phyloP scores from a whole-genome alignment of 148 eudicot genomes.

The Fagopyrum esculentum region DNA sequence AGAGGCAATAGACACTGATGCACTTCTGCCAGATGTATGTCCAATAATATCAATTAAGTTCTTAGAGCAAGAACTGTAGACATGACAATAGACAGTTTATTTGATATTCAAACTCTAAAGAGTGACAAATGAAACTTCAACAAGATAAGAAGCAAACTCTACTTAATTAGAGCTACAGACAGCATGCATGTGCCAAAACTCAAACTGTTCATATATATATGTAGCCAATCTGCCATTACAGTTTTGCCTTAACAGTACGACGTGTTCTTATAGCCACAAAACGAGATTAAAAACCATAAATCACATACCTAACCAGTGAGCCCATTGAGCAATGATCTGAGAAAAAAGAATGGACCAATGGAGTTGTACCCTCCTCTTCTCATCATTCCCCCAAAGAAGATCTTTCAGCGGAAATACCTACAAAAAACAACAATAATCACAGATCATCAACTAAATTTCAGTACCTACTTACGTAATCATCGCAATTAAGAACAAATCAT shows the following conservation, averaged over 20 bases:
- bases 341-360: constrained; percentile 89
- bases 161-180: not conserved
- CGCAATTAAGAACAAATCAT: not conserved
- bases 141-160: no score
- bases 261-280: not conserved
- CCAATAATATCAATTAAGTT: no score
- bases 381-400: constrained; percentile 58
- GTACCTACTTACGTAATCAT: not conserved
- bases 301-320: constrained; percentile 76
- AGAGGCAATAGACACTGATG: not conserved
- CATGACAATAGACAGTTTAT: not conserved
- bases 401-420: constrained; percentile 45
- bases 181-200: not conserved
- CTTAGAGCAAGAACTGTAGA: no score
- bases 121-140: no score
- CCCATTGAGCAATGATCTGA: constrained; percentile 83
- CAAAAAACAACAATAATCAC: not conserved
- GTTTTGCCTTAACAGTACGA: not conserved
- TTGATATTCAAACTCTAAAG: not conserved
- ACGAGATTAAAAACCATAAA: not conserved
- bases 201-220: not conserved
- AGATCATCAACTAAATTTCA: not conserved
- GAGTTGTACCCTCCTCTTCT: constrained; percentile 44
- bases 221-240: not conserved
- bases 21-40: not conserved